Base-by-base conservation (phyloP, 257 asterid genomes). In the Gentiana straminea region DNA sequence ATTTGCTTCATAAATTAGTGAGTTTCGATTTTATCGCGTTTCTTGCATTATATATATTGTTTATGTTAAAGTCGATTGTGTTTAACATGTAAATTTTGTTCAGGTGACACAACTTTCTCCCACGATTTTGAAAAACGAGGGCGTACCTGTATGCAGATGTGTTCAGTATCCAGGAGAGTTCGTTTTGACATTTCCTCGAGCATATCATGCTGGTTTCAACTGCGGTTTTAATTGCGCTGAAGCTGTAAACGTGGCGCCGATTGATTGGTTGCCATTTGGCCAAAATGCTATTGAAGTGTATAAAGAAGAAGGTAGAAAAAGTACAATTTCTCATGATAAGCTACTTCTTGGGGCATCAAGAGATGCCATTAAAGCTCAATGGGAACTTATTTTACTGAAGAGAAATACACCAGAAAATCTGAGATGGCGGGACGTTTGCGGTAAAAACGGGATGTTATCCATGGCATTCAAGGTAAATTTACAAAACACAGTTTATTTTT, bases 211-310 rank as follows among this genome's bases (percentile, higher is more conserved):
- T 48, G 80, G 70, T 60, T 73, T 85, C 60, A 73, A 84, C 68
- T 76, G 85, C 66, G 97, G 97, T 65, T 91, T 87, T 67, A 83
- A 77, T 73, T 83, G 88, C 81, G 70, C 84, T 1, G 95, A 91
- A 64, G 32, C 81, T 9, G 84, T 71, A 32, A 67, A 77, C 76
- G 78, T 91, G 63, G 95, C 97, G 69, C 94, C 95, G 44, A 62
- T 81, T 55, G 90, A 91, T 63, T 91, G 97, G 98, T 67, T 91
- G 62, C 81, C 88, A 52, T 81, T 75, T 72, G 95, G 97, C 60
- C 93, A 81, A 66, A 60, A 69, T 51, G 69, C 72, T 35, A 68
- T 73, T 45, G 95, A 91, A 67, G 60, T 71, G 55, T 84, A 84
- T 59, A 70, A 79, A 58, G 88, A 70, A 35, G 64, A 64, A 57